These are phyloP conservation scores for Tulasnella sp. DNA, from an alignment of 768 basidiomycete species.

Conservation along the genomic window DNA sequence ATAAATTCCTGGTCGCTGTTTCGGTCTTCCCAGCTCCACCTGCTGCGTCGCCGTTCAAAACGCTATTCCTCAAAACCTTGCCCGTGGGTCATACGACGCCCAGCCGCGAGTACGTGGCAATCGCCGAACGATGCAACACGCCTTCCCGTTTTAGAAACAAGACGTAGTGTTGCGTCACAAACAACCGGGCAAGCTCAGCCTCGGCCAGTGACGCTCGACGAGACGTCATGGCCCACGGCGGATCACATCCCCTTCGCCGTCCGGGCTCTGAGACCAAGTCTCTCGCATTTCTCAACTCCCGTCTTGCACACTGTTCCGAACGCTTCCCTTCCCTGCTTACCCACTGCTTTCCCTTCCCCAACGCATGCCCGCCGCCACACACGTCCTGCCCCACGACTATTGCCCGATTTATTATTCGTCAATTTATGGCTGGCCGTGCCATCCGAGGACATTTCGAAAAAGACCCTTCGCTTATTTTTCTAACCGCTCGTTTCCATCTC, in stretches of 20 bases:
- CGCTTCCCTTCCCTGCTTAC: neutral
- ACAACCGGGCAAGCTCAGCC: neutral
- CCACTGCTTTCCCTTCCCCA: neutral
- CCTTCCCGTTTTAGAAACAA: neutral
- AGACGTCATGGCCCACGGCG: neutral
- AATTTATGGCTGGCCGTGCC: neutral
- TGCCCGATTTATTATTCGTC: too few species aligned
- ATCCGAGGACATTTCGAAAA: neutral
- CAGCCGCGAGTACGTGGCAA: neutral
- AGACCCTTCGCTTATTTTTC: neutral
- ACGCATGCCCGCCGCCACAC: neutral
- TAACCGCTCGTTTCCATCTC: neutral
- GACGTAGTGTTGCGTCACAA: neutral
- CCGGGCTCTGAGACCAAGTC: neutral
- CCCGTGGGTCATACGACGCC: neutral
- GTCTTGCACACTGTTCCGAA: neutral
- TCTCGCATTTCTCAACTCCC: constrained; percentile 13
- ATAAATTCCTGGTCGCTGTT: neutral
- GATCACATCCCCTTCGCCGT: neutral
- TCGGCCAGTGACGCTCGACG: neutral
- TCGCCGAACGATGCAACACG: neutral
- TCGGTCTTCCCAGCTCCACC: neutral
- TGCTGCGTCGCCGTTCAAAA: neutral
- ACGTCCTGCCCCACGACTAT: neutral
- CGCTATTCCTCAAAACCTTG: neutral